A percentile compares a stretch with the other conserved stretches of the same genome.
These are phyloP conservation scores for Pythium plurisporium DNA, from an alignment of 352 stramenopile genomes.

Conservation along the genomic window DNA sequence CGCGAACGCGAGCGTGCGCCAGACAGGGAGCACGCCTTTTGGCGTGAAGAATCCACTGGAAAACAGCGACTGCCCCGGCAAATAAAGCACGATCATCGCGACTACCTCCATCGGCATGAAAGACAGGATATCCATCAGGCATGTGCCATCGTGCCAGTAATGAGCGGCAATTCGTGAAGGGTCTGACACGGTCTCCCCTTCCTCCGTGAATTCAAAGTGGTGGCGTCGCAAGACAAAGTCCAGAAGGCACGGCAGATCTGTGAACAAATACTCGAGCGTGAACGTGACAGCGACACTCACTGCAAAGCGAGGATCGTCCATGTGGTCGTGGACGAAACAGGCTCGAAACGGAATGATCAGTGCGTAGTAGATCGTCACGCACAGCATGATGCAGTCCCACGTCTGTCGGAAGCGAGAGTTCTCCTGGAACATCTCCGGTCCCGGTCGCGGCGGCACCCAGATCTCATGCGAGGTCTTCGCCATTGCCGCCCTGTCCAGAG, in stretches of 20 bases:
- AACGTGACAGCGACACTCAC: constrained; percentile 35
- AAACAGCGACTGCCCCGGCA: constrained; percentile 4
- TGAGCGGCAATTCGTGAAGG: constrained; percentile 24
- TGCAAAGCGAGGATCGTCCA: constrained; percentile 29
- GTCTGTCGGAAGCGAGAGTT: constrained; percentile 38
- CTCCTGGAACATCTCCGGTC: constrained; percentile 25
- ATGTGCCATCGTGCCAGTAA: constrained; percentile 46
- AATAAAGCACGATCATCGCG: constrained; percentile 14
- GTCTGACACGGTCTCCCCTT: constrained; percentile 17
- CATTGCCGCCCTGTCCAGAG: not conserved
- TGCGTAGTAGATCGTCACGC: constrained; percentile 52
- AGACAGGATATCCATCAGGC: constrained; percentile 42
- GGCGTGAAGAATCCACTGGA: constrained; percentile 20
- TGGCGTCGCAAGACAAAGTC: constrained; percentile 28
- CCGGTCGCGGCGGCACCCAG: constrained; percentile 8
- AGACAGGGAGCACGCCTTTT: constrained; percentile 24
- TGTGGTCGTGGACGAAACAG: constrained; percentile 44
- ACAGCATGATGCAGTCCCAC: constrained; percentile 53
- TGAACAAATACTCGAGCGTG: constrained; percentile 44
- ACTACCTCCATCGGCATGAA: constrained; percentile 50
- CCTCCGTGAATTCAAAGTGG: constrained; percentile 26
- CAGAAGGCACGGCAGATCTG: constrained; percentile 31
- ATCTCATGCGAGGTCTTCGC: constrained; percentile 18
- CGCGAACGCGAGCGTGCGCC: constrained; percentile 43
- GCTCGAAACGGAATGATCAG: constrained; percentile 54